Conservation (phyloP, 495 filamentous ascomycete species). For the Aspergillus avenaceus region DNA sequence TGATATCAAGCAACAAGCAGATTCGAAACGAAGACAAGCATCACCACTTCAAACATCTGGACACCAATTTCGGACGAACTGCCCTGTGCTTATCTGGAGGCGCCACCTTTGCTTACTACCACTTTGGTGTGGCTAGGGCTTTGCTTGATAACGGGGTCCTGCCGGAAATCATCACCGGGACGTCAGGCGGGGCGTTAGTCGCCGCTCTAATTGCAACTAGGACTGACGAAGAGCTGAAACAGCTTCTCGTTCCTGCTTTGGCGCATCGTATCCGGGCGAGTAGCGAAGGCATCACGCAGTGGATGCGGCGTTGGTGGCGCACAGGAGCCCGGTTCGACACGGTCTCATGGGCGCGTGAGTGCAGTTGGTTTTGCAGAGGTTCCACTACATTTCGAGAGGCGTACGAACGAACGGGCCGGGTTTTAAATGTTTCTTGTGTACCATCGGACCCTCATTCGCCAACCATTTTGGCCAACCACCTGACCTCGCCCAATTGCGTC, state of each 20-base stretch:
- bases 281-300: slow-evolving; percentile 67
- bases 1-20: slow-evolving; percentile 62
- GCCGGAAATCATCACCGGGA: slow-evolving; percentile 93
- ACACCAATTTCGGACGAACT: slow-evolving; percentile 88
- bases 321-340: slow-evolving; percentile 94
- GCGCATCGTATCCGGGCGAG: slow-evolving; percentile 83
- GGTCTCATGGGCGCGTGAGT: slow-evolving; percentile 81
- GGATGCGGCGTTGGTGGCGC: slow-evolving; percentile 80
- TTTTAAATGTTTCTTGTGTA: slow-evolving; percentile 95
- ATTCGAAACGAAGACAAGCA: slow-evolving; percentile 72
- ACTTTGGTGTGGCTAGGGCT: slow-evolving; percentile 90
- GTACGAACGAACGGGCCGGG: slow-evolving; percentile 88
- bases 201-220: slow-evolving; percentile 84
- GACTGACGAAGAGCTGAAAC: slow-evolving; percentile 84
- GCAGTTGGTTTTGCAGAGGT: slow-evolving; percentile 84
- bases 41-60: slow-evolving; percentile 78
- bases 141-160: slow-evolving; percentile 81
- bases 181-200: slow-evolving; percentile 88
- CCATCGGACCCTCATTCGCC: slow-evolving; percentile 93
- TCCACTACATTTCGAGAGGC: slow-evolving; percentile 93
- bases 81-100: slow-evolving; percentile 91
- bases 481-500: slow-evolving; percentile 92
- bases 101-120: slow-evolving; percentile 95
- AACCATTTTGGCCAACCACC: slow-evolving; percentile 86
- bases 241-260: slow-evolving; percentile 79